Percentiles rank a stretch among this genome's conserved stretches.
phyloP scores from a whole-genome alignment of 2,329 filamentous ascomycete genomes.

The Ciborinia camelliae region DNA sequence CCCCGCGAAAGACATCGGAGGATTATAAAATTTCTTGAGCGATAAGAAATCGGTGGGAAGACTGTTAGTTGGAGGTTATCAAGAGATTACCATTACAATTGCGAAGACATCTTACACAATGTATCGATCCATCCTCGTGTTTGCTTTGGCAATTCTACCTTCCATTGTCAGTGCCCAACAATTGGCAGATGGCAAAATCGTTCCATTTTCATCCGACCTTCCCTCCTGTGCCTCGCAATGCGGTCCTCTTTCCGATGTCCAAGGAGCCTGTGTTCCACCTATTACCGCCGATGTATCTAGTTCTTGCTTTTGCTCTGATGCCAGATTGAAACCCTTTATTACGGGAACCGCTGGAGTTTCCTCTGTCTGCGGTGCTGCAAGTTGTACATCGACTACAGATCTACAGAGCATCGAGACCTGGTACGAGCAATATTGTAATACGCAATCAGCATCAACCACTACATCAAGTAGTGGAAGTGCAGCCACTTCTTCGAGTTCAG shows the following conservation, averaged over 20 bases:
- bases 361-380: constrained; percentile 57
- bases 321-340: constrained; percentile 53
- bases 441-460: constrained; percentile 37
- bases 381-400: constrained; percentile 48
- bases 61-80: background rate
- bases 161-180: constrained; percentile 12
- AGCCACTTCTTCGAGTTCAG: constrained; percentile 18
- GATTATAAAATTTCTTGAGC: background rate
- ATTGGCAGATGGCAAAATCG: constrained; percentile 40
- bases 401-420: constrained; percentile 61
- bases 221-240: constrained; percentile 61
- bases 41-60: background rate
- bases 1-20: background rate
- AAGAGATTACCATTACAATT: background rate
- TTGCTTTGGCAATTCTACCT: constrained; percentile 14
- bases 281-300: constrained; percentile 53
- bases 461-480: constrained; percentile 26
- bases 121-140: constrained; percentile 17
- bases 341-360: constrained; percentile 55
- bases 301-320: constrained; percentile 70
- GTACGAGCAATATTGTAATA: constrained; percentile 66
- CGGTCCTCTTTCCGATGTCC: constrained; percentile 63
- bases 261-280: constrained; percentile 66
- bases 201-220: constrained; percentile 54
- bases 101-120: constrained; percentile 12